These are phyloP conservation scores for Alternaria sp. DNA, from an alignment of 2,329 filamentous ascomycete genomes.

Conservation along the genomic window DNA sequence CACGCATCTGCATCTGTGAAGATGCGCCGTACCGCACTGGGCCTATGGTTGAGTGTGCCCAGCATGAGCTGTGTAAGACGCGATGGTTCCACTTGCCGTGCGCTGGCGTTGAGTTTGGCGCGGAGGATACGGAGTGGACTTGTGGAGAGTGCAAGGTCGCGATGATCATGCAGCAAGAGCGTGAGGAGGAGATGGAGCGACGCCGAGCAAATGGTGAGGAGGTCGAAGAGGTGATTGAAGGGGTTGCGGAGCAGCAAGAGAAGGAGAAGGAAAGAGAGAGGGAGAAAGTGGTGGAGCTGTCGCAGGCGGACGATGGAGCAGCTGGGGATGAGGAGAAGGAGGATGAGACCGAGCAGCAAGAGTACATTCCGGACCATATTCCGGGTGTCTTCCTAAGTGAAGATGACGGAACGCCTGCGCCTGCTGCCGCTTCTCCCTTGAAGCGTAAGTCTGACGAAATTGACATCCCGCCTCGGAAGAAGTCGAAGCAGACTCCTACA, in stretches of 20 bases:
- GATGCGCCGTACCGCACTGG: background rate
- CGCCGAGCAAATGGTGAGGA: background rate
- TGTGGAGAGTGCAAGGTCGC: background rate
- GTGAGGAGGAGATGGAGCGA: background rate
- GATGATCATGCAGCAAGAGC: background rate
- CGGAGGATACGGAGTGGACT: background rate
- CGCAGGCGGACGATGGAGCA: background rate
- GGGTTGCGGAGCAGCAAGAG: background rate
- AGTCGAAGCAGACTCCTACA: too few relatives aligned
- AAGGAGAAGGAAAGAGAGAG: background rate
- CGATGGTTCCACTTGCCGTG: slow-evolving; percentile 3
- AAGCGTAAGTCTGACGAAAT: background rate
- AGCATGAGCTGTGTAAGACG: background rate
- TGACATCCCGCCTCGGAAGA: background rate
- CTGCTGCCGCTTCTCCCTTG: background rate
- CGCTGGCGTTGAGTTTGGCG: background rate
- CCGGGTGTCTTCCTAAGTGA: background rate
- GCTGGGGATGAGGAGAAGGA: background rate
- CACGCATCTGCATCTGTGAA: background rate
- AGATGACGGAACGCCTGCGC: background rate
- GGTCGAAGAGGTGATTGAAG: background rate
- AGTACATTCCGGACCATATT: background rate
- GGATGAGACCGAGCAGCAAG: background rate
- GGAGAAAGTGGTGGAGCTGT: background rate
- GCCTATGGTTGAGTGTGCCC: slow-evolving; percentile 1